Conservation (phyloP, 2,329 filamentous ascomycete species). For the Penicillium sclerotigenum region DNA sequence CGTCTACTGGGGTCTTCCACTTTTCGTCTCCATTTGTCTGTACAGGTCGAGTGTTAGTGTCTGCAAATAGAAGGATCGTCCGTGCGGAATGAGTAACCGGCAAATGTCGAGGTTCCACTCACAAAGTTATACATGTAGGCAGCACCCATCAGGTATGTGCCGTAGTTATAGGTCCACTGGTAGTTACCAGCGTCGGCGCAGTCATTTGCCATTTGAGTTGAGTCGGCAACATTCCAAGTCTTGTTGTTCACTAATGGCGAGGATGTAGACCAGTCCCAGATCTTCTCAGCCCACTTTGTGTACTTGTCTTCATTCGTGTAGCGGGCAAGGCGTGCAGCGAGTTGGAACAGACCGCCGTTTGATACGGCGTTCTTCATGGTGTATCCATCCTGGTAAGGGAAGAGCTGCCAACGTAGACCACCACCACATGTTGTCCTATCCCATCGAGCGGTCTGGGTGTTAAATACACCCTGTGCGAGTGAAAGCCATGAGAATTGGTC, state of each 20-base stretch:
- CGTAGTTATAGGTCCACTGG: slow-evolving; percentile 67
- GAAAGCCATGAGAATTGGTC: slow-evolving; percentile 45
- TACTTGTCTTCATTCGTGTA: slow-evolving; percentile 64
- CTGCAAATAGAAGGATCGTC: neutral
- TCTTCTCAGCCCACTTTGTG: slow-evolving; percentile 58
- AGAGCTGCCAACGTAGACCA: slow-evolving; percentile 80
- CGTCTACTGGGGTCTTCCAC: slow-evolving; percentile 58
- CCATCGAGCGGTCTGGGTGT: slow-evolving; percentile 68
- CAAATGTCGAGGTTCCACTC: slow-evolving; percentile 18
- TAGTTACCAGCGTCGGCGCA: slow-evolving; percentile 61
- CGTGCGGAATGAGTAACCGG: too few relatives aligned
- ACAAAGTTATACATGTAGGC: slow-evolving; percentile 67
- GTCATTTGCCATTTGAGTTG: slow-evolving; percentile 51
- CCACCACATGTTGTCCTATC: slow-evolving; percentile 64
- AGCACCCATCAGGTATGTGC: slow-evolving; percentile 56
- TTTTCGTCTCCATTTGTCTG: slow-evolving; percentile 48
- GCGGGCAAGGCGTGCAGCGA: slow-evolving; percentile 70
- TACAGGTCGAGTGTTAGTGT: neutral
- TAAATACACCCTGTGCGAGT: slow-evolving; percentile 68
- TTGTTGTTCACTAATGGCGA: slow-evolving; percentile 60
- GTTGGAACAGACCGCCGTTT: slow-evolving; percentile 79
- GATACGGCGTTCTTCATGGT: slow-evolving; percentile 79
- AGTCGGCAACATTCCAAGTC: slow-evolving; percentile 62
- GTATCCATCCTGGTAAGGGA: slow-evolving; percentile 70
- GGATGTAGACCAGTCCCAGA: slow-evolving; percentile 59